These are phyloP conservation scores for Sporobolomyces roseus DNA, from an alignment of 768 basidiomycete genomes.

Conservation along the genomic window DNA sequence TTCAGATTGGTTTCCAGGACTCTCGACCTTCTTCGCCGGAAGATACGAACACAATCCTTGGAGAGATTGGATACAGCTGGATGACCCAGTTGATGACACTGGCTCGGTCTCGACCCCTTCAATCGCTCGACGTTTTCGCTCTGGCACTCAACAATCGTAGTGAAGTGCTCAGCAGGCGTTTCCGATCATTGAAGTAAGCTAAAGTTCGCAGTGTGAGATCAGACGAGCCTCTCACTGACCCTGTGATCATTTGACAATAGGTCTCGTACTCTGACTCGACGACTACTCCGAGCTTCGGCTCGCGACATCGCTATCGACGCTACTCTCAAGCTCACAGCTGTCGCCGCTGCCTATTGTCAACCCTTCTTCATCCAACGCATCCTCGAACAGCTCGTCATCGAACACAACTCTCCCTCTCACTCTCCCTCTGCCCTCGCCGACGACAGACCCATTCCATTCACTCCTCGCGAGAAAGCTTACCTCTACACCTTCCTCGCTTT, in stretches of 20 bases:
- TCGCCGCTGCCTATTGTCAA: conserved; percentile 26
- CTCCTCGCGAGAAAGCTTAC: conserved; percentile 33
- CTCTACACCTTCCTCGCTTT: conserved; percentile 38
- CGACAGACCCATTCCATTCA: neutral
- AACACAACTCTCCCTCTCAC: conserved; percentile 6
- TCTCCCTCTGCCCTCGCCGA: conserved; percentile 1
- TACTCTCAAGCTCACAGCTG: conserved; percentile 36
- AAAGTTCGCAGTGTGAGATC: neutral
- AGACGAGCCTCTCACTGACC: too few species aligned
- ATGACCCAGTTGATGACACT: conserved; percentile 27
- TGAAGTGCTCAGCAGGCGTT: conserved; percentile 30
- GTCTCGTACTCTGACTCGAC: conserved; percentile 24
- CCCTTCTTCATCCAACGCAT: conserved; percentile 38
- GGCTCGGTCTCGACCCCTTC: conserved; percentile 18
- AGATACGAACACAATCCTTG: conserved; percentile 33
- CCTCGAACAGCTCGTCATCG: conserved; percentile 29
- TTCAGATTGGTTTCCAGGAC: neutral
- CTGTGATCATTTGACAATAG: neutral
- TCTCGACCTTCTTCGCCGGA: conserved; percentile 26
- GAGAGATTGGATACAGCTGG: conserved; percentile 36
- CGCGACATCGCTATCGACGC: conserved; percentile 38
- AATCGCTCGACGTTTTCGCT: conserved; percentile 33
- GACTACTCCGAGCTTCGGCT: conserved; percentile 32
- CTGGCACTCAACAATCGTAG: conserved; percentile 37
- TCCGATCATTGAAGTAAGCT: conserved; percentile 13